phyloP scores from a whole-genome alignment of 2,329 filamentous ascomycete genomes.

The Fusarium paranaense region DNA sequence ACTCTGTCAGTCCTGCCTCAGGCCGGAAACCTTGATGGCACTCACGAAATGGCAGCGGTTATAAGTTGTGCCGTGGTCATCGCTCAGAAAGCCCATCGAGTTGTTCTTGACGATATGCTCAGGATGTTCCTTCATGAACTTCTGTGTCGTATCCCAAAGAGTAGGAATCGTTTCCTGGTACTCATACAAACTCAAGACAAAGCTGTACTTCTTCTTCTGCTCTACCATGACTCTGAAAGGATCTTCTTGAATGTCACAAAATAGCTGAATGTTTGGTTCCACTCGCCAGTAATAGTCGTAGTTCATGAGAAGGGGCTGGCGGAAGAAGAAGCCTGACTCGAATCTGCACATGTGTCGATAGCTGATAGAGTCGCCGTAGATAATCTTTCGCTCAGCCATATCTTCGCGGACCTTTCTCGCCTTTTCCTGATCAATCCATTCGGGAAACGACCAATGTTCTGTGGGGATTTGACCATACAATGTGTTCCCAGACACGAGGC shows the following conservation, averaged over 20 bases:
- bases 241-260: conserved; percentile 95
- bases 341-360: conserved; percentile 99
- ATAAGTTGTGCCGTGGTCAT: conserved; percentile 91
- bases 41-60: conserved; percentile 97
- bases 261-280: conserved; percentile 95
- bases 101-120: conserved; percentile 90
- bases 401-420: conserved; percentile 91
- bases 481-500: conserved; percentile 90
- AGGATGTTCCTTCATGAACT: conserved; percentile 90
- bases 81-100: conserved; percentile 90
- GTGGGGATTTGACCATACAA: conserved; percentile 89
- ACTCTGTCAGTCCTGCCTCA: conserved; percentile 28
- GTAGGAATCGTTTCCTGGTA: conserved; percentile 97
- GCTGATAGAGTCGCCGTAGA: conserved; percentile 96
- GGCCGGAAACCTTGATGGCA: background rate
- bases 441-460: conserved; percentile 98
- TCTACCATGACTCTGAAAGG: conserved; percentile 97
- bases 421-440: conserved; percentile 95
- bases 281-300: conserved; percentile 99
- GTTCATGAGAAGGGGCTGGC: conserved; percentile 89
- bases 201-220: conserved; percentile 98
- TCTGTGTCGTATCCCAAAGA: conserved; percentile 94
- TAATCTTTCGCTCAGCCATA: conserved; percentile 94
- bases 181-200: conserved; percentile 94
- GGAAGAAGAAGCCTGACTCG: conserved; percentile 99